Percentiles rank a stretch among this genome's conserved stretches.
These are phyloP conservation scores for Trichophyton verrucosum DNA, from an alignment of 2,329 filamentous ascomycete genomes.

Conservation along the genomic window DNA sequence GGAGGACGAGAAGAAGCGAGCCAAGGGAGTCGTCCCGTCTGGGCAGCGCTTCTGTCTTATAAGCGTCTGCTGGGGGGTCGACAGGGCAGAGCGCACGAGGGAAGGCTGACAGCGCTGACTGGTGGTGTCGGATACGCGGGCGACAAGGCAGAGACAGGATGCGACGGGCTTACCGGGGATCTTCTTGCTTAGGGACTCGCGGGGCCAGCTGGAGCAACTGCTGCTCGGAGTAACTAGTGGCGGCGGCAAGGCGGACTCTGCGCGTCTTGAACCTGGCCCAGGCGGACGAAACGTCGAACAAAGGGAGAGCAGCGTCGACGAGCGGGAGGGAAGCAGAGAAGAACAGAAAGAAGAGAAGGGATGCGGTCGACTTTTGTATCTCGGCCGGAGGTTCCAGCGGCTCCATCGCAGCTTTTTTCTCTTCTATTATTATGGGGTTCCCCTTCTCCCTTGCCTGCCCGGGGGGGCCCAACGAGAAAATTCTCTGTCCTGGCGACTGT, in stretches of 20 bases:
- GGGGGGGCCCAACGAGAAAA: no score
- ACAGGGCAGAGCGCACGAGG: not conserved
- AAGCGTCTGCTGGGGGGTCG: not conserved
- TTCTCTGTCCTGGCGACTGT: no score
- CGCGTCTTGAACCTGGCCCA: not conserved
- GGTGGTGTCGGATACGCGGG: not conserved
- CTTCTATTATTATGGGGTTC: no score
- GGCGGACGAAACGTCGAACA: not conserved
- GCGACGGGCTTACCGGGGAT: not conserved
- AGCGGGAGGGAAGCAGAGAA: not conserved
- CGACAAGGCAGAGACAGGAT: not conserved
- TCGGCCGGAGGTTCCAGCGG: no score
- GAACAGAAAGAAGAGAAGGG: not conserved
- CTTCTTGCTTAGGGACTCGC: not conserved
- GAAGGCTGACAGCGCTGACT: not conserved
- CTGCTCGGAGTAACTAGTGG: no score
- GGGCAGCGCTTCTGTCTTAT: conserved; percentile 2
- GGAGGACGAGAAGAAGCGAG: not conserved
- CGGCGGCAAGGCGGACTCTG: no score
- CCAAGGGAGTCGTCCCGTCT: not conserved
- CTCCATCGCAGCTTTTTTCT: no score
- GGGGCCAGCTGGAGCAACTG: no score
- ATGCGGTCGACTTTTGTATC: not conserved
- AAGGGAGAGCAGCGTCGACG: not conserved
- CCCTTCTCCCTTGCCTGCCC: no score